phyloP scores from a whole-genome alignment of 2,329 filamentous ascomycete species.

The Mariannaea elegans region DNA sequence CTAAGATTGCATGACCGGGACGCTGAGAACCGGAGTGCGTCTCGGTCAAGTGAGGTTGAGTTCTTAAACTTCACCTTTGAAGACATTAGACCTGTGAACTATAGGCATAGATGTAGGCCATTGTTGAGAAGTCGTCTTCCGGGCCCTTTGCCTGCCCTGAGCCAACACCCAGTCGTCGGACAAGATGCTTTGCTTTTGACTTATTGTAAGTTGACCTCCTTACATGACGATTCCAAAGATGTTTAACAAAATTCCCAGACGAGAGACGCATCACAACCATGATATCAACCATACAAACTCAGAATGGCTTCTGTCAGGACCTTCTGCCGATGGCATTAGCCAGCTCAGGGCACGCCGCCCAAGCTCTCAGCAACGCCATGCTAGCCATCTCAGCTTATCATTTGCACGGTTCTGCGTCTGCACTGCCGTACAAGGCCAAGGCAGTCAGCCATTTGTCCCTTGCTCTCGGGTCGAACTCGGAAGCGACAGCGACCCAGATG shows the following conservation, averaged over 20 bases:
- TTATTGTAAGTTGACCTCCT: constrained; percentile 28
- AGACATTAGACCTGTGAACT: constrained; percentile 38
- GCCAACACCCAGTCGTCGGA: constrained; percentile 19
- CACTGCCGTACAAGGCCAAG: constrained; percentile 52
- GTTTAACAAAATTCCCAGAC: constrained; percentile 41
- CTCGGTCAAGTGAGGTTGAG: constrained; percentile 45
- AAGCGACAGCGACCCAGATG: constrained; percentile 49
- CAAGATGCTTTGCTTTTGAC: constrained; percentile 27
- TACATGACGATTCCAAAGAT: neutral
- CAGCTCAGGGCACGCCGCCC: constrained; percentile 43
- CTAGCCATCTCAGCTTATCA: constrained; percentile 56
- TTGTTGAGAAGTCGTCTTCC: neutral
- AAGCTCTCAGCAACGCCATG: constrained; percentile 54
- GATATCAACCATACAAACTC: constrained; percentile 56
- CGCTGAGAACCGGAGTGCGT: constrained; percentile 18
- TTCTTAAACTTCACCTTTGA: constrained; percentile 52
- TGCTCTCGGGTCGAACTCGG: constrained; percentile 43
- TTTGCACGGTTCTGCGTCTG: constrained; percentile 48
- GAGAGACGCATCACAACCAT: constrained; percentile 51
- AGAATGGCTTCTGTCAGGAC: constrained; percentile 57
- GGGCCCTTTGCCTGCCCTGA: constrained; percentile 15
- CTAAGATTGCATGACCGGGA: neutral
- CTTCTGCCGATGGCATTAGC: constrained; percentile 57
- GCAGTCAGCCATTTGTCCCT: constrained; percentile 52
- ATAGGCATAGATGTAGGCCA: neutral